Evolutionary conservation across 2,329 filamentous ascomycete genomes (phyloP).

Genomic region (Trichoderma brevicompactum): DNA sequence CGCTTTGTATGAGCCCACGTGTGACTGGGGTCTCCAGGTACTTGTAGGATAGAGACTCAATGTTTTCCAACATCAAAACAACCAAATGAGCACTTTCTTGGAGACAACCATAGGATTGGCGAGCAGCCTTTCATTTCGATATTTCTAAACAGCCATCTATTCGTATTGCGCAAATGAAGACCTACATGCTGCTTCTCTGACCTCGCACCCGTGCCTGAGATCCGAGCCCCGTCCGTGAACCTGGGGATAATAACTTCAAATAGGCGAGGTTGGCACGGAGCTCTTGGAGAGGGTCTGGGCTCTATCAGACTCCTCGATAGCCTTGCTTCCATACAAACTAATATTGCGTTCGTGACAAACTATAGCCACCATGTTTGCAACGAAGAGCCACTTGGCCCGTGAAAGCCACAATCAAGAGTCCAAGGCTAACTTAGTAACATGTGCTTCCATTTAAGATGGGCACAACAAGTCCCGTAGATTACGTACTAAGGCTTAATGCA

Average conservation of each 20-base stretch:
- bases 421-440: no score
- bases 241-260: not conserved
- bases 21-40: slow-evolving; percentile 1
- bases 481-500: no score
- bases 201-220: not conserved
- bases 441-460: no score
- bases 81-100: not conserved
- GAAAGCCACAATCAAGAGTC: no score
- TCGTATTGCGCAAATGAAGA: not conserved
- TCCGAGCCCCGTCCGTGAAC: not conserved
- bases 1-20: not conserved
- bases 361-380: not conserved
- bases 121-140: not conserved
- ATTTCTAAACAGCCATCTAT: not conserved
- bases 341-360: not conserved
- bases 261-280: slow-evolving; percentile 24
- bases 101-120: slow-evolving; percentile 11
- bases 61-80: no score
- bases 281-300: not conserved
- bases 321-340: not conserved
- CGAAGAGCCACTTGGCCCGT: not conserved
- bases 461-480: no score
- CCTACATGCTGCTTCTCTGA: not conserved
- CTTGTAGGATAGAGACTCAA: no score
- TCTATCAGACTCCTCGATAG: not conserved